Evolutionary conservation across 2,329 filamentous ascomycete genomes (phyloP), one percentile per base, ranked within the genome.

Genomic region (Colletotrichum tropicicola): DNA sequence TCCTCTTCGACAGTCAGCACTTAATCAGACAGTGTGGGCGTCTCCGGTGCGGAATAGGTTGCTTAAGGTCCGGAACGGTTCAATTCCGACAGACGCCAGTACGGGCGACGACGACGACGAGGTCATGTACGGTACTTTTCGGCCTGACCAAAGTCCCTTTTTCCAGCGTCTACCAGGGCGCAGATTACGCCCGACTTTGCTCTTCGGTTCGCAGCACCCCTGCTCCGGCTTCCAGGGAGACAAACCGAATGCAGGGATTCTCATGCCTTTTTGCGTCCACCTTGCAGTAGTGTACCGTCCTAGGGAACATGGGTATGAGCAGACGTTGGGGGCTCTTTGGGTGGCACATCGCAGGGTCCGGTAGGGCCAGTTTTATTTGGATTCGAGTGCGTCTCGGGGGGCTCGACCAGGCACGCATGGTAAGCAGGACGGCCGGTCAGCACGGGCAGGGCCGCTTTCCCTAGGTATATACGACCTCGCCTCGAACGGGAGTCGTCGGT

Each of bases 331-430:
- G 44, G 43, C 35, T 47, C n/a, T n/a, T 19, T 41, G 32, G 43
- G 30, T 55, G 49, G 51, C 23, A 45, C 30, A 32, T 56, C 45
- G 45, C 54, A 45, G 55, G 53, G 54, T 45, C 37, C 17, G n/a
- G 28, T 59, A 59, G n/a, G 59, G 59, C 45, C 53, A 28, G 54
- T 21, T 58, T 62, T 28, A 39, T 45, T 59, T 51, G 54, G 53
- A 45, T 13, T 47, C 13, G 9, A 53, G 49, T 41, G 49, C n/a
- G n/a, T n/a, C n/a, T n/a, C n/a, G n/a, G n/a, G n/a, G n/a, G n/a
- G n/a, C n/a, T n/a, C n/a, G n/a, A 28, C 47, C 7, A n/a, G n/a
- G n/a, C n/a, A n/a, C n/a, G n/a, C n/a, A n/a, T n/a, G n/a, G n/a
- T n/a, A n/a, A n/a, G n/a, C n/a, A n/a, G n/a, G n/a, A n/a, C n/a